Base-by-base conservation (phyloP, 148 eudicot genomes). In the Persicaria maculosa region DNA sequence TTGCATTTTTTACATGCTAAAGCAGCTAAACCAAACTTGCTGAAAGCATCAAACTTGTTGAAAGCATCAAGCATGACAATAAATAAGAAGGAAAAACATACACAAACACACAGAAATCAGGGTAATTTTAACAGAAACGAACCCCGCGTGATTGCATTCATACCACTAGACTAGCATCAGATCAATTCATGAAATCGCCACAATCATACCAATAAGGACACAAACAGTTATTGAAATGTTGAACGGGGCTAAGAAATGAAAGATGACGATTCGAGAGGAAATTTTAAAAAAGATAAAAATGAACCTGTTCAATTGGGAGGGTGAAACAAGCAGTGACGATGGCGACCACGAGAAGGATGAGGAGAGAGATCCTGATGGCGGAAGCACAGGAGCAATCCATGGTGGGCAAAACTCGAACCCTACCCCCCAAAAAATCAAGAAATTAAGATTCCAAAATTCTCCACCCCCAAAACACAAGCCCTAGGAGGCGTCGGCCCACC, bases 271-370 rank as follows among this genome's bases (percentile, higher is more conserved):
- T 8, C 67, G 25, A 8, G 11, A 20, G 65, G 22, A 25, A 14
- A 40, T 5, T 9, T 15, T 22, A 31, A 31, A 31, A 31, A 31
- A 31, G 40, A 31, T 1, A 31, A 31, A 31, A 31, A 31, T 31
- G 40, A 47, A 93, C 98, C 98, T 94, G 80, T 79, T 94, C 89
- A 48, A 90, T 76, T 25, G 98, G 98, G 17, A 91, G 90, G 76
- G 98, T 89, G 74, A 84, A 84, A 67, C 89, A 91, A 74, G 93
- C 98, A 36, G 85, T 53, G 31, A 79, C 47, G 76, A 88, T 90
- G 54, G 91, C 98, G 46, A 80, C 86, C 71, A 88, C 4, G 55
- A 94, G 90, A 71, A 85, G 25, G 16, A 88, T 10, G 47, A 94
- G 87, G 50, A 94, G 82, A 55, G 88, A 78, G 73, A 87, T 73